Evolutionary conservation across 192 early-diverging fungal species (phyloP), one percentile per base, ranked within the genome.

Genomic region (Coemansia brasiliensis): DNA sequence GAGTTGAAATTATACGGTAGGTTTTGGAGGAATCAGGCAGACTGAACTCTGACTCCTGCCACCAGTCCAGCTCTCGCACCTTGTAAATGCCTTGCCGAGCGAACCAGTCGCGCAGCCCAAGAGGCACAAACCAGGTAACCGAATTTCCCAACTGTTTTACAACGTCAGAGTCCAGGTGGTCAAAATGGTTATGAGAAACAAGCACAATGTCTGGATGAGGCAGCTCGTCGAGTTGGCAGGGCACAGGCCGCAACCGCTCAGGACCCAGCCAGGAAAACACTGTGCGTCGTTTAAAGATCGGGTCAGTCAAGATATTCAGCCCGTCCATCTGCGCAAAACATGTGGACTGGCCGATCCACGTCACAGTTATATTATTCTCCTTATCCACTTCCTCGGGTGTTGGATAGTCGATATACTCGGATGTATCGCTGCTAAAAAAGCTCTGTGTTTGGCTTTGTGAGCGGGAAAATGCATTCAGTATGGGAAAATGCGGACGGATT

Each of bases 131-230:
- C 71, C 84, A 93, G 15, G 77, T 80, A 4, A 69, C 80, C 7
- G 73, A 56, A 46, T 84, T 79, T 5, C 81, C 81, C 21, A 94
- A 74, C 17, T 63, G 54, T 18, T 81, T 48, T 37, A 92, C 84
- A 16, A 88, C 89, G 9, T 79, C 61, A 26, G 85, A 42, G 61
- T 95, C 93, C 53, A 93, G 60, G 61, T 94, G 92, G 58, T 94
- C 94, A 71, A 92, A 94, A 71, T 95, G 93, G 69, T 93, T 94
- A 66, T 95, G 93, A 24, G 83, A 86, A 40, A 95, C 87, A 15
- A 93, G 69, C 18, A 95, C 88, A 16, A 85, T 77, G 53, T 94
- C 91, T 18, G 92, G 81, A 10, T 70, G 72, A 22, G 89, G 87
- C 37, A 92, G 67, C 13, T 88, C 88, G 10, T 75, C 70, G 16